Conservation (phyloP, 805 yeast species). For the Nakazawaea holstii region DNA sequence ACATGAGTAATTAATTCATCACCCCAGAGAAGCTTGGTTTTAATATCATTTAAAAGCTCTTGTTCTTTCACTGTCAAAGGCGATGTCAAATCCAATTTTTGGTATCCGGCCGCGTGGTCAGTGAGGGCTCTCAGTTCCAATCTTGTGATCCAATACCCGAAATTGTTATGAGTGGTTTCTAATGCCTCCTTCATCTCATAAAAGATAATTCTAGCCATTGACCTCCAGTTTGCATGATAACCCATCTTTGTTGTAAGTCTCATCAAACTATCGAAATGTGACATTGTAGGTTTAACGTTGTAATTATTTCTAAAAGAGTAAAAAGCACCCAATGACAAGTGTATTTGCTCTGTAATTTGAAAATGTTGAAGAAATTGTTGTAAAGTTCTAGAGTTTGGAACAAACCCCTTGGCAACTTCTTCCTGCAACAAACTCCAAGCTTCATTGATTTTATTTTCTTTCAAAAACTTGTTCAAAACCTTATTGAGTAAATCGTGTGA, state of each 20-base stretch:
- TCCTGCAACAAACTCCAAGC: slow-evolving; percentile 1
- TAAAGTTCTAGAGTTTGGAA: slow-evolving; percentile 15
- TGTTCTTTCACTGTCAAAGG: slow-evolving; percentile 12
- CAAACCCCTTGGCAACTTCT: not conserved
- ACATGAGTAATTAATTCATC: not conserved
- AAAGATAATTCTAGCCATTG: slow-evolving; percentile 14
- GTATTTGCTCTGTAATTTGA: slow-evolving; percentile 28
- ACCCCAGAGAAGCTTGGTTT: slow-evolving; percentile 1
- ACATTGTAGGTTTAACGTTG: slow-evolving; percentile 24
- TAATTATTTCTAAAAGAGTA: slow-evolving; percentile 24
- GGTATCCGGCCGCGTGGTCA: slow-evolving; percentile 18
- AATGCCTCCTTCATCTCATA: slow-evolving; percentile 9
- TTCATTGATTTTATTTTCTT: not conserved
- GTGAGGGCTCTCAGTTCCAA: slow-evolving; percentile 27
- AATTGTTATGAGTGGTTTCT: slow-evolving; percentile 4
- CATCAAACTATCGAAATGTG: slow-evolving; percentile 28
- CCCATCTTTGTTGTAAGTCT: slow-evolving; percentile 29
- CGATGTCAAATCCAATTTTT: slow-evolving; percentile 10
- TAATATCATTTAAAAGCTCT: not conserved
- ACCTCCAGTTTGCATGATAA: slow-evolving; percentile 16
- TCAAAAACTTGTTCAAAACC: not conserved
- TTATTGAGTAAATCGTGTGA: not conserved
- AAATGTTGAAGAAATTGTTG: slow-evolving; percentile 26
- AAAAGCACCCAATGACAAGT: slow-evolving; percentile 26
- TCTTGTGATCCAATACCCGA: slow-evolving; percentile 14